Evolutionary conservation across 139 green algal species (phyloP), one percentile per base, ranked within the genome.

Genomic region (Haematococcus lacustris): DNA sequence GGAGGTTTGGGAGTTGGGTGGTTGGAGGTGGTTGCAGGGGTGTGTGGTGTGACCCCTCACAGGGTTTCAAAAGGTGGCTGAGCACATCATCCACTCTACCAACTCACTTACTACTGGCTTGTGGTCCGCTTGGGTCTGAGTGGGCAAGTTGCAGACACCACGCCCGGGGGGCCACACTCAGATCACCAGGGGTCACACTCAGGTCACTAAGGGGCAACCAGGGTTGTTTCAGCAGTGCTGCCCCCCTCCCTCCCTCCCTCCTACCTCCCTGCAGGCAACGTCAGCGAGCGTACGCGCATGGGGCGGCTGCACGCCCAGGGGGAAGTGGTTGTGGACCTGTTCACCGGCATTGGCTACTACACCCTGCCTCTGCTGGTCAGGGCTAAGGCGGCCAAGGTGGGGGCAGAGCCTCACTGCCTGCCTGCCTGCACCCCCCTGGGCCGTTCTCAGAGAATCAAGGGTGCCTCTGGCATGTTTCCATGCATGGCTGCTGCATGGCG

Each of bases 271-370:
- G 73, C 70, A 74, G 80, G 89, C 61, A 95, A 95, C 60, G 85
- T 81, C 21, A 90, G 84, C 9, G 90, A 95, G 82, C 85, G 89
- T 68, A 66, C 72, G 21, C 82, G 90, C 30, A 88, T 95, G 80
- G 81, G 73, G 32, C 38, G 28, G 32, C n/a, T 88, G 71, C 62
- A 68, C 7, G 81, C 71, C 30, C 30, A 51, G 0, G 80, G 80
- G 0, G 84, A 93, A 76, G 76, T 59, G 4, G 74, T 95, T 4
- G 84, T 95, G 3, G 90, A 95, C 77, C 73, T 93, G 28, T 95
- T 86, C 74, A 73, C 84, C 17, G 90, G 90, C 40, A 93, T 95
- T 62, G 90, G 90, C 3, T 95, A 95, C 80, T 95, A 86, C 82
- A 92, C 88, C 13, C 70, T 95, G 71, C 90, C 86, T 2, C 47